Evolutionary conservation across 768 basidiomycete species (phyloP), one percentile per base, ranked within the genome.

Genomic region (Mycena crocata): DNA sequence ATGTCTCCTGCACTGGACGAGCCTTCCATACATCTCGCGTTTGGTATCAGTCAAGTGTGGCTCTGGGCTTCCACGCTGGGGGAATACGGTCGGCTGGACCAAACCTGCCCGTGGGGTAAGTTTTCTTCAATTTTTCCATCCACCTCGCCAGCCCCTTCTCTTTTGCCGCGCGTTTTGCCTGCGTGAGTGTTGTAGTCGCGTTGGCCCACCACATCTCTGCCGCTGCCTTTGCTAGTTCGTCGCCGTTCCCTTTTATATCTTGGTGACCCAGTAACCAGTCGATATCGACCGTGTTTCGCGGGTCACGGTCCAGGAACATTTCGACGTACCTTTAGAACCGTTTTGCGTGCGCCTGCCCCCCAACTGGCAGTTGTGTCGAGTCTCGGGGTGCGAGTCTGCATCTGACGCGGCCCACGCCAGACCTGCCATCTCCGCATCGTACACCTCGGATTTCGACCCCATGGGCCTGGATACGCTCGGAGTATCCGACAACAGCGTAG

Each of bases 1-100:
- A 66, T 72, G 72, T 10, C 72, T 71, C n/a, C 72, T 55, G 62
- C 65, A 73, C 40, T 65, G 71, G 30, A 59, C 59, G 24, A 68
- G 15, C 42, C 55, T 39, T 7, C 66, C 67, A 44, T 56, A 65
- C 13, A 68, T 60, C 34, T 66, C 57, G 4, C 64, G 37, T 28
- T 66, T 69, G 35, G 62, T 64, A 23, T 32, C 45, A 24, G 15
- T 30, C 12, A 67, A 63, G 40, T 57, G 50, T 1, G 37, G 10
- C 23, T 51, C 58, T 10, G n/a, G 62, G 62, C 31, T 52, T 68
- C 67, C 54, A 63, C 7, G 56, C 19, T 15, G 67, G 67, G 0
- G 55, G 40, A 28, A 54, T 45, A 21, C 50, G 48, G 37, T 68
- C 62, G 14, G 62, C 61, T n/a, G 62, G 39, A 0, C 23, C 66